Evolutionary conservation across 2,329 filamentous ascomycete genomes (phyloP), one percentile per base, ranked within the genome.

Genomic region (Paracamarosporium sp.): DNA sequence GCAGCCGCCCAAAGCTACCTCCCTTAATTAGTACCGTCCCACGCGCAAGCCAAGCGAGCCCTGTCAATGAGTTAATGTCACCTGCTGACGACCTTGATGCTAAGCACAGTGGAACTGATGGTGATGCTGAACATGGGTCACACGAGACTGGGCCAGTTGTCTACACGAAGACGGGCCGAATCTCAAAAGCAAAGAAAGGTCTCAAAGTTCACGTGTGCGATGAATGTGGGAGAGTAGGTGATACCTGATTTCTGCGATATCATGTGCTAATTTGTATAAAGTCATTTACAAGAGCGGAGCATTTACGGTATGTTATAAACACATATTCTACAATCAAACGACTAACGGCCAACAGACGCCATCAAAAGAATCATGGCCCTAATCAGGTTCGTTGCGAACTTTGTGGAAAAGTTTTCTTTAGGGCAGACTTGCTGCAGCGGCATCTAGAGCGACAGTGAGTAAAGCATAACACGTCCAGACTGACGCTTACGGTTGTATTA

Each of bases 161-260:
- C 35, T 75, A 71, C 53, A 79, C 76, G 27, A 73, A 70, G 50
- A 78, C 76, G 13, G 76, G 76, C 8, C 64, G 76, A 27, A 68
- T 78, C 41, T 76, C 72, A 56, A 79, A 76, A 61, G 76, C 76
- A 7, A 69, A 73, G 54, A 79, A 79, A 56, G 76, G 76, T 13
- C 50, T 71, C 24, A 72, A 73, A 55, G 69, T 78, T 20, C 76
- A 78, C 52, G 55, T 66, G 38, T 78, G 76, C 56, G 50, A 50
- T 27, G 69, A 75, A 20, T 79, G 76, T 62, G 75, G 74, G 50
- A 78, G 54, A 33, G 54, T 31, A 36, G n/a, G 53, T 24, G 9
- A 33, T 35, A n/a, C n/a, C 30, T n/a, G n/a, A n/a, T n/a, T n/a
- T n/a, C n/a, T 6, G 40, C 13, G 13, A 15, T 2, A n/a, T 24